These are phyloP conservation scores for Anthostomella pinea DNA, from an alignment of 2,329 filamentous ascomycete genomes.

Conservation along the genomic window DNA sequence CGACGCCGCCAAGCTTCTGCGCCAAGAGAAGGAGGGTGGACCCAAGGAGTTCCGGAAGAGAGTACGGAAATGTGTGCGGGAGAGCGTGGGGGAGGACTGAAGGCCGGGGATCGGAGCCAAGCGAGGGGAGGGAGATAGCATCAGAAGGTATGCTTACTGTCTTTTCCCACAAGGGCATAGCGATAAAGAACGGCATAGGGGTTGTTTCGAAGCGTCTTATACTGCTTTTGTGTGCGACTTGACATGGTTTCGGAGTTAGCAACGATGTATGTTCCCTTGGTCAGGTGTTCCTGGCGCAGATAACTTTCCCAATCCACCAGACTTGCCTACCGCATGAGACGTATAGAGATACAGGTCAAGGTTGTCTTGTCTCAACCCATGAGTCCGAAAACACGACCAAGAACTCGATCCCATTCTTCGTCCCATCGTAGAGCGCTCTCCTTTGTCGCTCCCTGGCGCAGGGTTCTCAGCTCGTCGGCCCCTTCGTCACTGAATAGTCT, in stretches of 20 bases:
- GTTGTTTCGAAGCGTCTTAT: too few relatives aligned
- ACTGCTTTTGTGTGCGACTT: too few relatives aligned
- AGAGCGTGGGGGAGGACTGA: constrained; percentile 74
- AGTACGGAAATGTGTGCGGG: constrained; percentile 75
- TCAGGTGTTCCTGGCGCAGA: too few relatives aligned
- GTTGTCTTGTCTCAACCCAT: constrained; percentile 19
- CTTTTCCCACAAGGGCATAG: constrained; percentile 32
- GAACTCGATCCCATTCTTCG: constrained; percentile 85
- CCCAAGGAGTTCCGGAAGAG: constrained; percentile 72
- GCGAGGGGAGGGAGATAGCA: constrained; percentile 1
- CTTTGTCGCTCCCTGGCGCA: constrained; percentile 67
- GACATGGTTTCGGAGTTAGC: constrained; percentile 12
- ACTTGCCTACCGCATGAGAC: background rate
- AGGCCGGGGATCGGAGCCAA: background rate
- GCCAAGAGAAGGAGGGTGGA: constrained; percentile 66
- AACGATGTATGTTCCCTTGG: background rate
- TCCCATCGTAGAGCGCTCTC: constrained; percentile 84
- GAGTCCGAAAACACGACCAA: constrained; percentile 66
- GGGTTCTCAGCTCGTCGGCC: constrained; percentile 50
- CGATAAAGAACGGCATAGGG: constrained; percentile 23
- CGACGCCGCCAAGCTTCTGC: constrained; percentile 84
- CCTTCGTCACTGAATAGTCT: constrained; percentile 59
- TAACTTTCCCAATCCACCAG: background rate
- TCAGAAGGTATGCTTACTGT: background rate
- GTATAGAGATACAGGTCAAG: too few relatives aligned